phyloP scores from a whole-genome alignment of 768 basidiomycete genomes.

The Chalciporus sphaerocephalus region DNA sequence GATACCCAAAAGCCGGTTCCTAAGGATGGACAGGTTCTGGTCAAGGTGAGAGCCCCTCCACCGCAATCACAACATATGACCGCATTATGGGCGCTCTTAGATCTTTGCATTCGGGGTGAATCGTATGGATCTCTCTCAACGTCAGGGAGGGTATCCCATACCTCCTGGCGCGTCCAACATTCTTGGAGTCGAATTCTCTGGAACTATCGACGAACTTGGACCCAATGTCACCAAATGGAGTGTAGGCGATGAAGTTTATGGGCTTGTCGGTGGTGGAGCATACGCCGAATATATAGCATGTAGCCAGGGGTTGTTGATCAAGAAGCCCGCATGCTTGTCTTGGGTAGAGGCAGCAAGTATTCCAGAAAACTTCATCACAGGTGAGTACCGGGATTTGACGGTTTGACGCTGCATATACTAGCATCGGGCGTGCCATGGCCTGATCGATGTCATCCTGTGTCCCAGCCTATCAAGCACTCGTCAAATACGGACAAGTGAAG shows the following conservation, averaged over 20 bases:
- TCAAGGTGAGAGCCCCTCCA: slow-evolving; percentile 52
- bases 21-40: slow-evolving; percentile 59
- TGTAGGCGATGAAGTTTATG: slow-evolving; percentile 69
- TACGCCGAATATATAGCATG: slow-evolving; percentile 33
- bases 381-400: slow-evolving; percentile 35
- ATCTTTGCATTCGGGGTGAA: slow-evolving; percentile 85
- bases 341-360: slow-evolving; percentile 86
- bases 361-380: slow-evolving; percentile 86
- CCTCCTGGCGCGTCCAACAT: slow-evolving; percentile 73
- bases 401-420: background rate
- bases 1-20: slow-evolving; percentile 61
- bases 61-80: background rate
- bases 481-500: slow-evolving; percentile 65
- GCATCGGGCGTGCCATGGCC: slow-evolving; percentile 1
- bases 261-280: slow-evolving; percentile 73
- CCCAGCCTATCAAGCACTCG: slow-evolving; percentile 58
- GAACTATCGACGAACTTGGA: slow-evolving; percentile 53
- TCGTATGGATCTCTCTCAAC: slow-evolving; percentile 77
- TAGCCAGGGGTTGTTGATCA: slow-evolving; percentile 59
- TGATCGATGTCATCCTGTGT: slow-evolving; percentile 5
- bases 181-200: slow-evolving; percentile 87
- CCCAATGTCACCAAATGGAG: slow-evolving; percentile 49
- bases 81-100: slow-evolving; percentile 32
- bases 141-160: slow-evolving; percentile 68
- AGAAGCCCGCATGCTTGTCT: slow-evolving; percentile 68